Evolutionary conservation across 139 green algal genomes (phyloP).

Genomic region (Picochlorum sp.): DNA sequence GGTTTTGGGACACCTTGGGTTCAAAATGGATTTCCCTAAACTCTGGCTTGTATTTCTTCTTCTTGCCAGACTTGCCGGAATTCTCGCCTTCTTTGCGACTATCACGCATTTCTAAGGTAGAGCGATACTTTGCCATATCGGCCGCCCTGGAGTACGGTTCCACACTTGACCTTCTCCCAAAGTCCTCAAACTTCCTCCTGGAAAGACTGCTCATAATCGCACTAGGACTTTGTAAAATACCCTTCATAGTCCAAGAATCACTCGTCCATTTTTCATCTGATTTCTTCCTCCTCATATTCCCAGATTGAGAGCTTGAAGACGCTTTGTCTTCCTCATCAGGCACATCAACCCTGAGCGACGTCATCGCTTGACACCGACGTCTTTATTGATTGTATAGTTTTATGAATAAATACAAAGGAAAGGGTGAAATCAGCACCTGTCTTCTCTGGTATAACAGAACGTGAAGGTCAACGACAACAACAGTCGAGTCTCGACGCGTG

Average conservation of each 20-base stretch:
- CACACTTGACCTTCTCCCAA: slow-evolving; percentile 14
- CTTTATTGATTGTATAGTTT: no score
- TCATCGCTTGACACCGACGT: no score
- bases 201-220: slow-evolving; percentile 4
- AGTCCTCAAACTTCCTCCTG: neutral
- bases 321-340: no score
- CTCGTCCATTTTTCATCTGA: neutral
- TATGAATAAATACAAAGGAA: no score
- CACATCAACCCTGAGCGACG: no score
- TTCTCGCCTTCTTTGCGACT: neutral
- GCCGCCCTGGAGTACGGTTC: slow-evolving; percentile 18
- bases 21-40: slow-evolving; percentile 17
- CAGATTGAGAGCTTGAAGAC: neutral
- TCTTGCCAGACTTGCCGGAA: no score
- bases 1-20: neutral
- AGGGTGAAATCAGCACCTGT: no score
- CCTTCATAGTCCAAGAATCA: neutral
- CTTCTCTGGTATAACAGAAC: no score
- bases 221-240: slow-evolving; percentile 1
- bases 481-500: no score
- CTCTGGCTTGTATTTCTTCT: neutral
- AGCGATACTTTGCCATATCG: slow-evolving; percentile 10
- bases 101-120: slow-evolving; percentile 5
- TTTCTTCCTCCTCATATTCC: neutral
- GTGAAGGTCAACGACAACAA: no score